Conservation (phyloP, 495 filamentous ascomycete genomes). For the Tuber indicum region DNA sequence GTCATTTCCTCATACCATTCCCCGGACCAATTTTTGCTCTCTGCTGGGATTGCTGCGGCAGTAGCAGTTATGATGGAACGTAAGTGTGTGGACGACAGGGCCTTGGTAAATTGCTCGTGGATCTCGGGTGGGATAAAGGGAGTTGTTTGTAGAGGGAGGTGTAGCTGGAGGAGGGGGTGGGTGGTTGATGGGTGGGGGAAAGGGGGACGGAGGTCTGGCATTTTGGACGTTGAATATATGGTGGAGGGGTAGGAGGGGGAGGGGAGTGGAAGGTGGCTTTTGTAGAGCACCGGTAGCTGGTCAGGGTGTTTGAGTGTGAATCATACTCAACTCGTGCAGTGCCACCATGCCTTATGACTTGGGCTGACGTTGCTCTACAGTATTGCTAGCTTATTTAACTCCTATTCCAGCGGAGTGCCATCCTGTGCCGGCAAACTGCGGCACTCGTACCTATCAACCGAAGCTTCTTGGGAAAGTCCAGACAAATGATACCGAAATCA, state of each 20-base stretch:
- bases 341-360: neutral
- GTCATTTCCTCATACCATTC: neutral
- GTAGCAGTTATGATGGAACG: neutral
- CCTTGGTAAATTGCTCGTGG: neutral
- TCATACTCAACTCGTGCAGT: neutral
- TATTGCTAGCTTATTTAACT: neutral
- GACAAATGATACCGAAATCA: too few species aligned
- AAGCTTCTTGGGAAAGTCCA: too few species aligned
- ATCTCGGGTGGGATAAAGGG: neutral
- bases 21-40: neutral
- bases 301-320: neutral
- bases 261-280: neutral
- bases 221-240: neutral
- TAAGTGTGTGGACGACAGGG: neutral
- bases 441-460: too few species aligned
- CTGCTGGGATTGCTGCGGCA: neutral
- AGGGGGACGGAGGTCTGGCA: neutral
- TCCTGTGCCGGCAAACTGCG: neutral
- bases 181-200: neutral
- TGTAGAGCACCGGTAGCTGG: neutral
- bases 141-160: neutral
- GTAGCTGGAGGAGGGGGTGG: neutral
- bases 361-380: neutral
- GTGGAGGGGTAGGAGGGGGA: neutral
- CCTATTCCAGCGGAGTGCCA: neutral